Base-by-base conservation (phyloP, 768 basidiomycete species). In the Roridomyces roridus region DNA sequence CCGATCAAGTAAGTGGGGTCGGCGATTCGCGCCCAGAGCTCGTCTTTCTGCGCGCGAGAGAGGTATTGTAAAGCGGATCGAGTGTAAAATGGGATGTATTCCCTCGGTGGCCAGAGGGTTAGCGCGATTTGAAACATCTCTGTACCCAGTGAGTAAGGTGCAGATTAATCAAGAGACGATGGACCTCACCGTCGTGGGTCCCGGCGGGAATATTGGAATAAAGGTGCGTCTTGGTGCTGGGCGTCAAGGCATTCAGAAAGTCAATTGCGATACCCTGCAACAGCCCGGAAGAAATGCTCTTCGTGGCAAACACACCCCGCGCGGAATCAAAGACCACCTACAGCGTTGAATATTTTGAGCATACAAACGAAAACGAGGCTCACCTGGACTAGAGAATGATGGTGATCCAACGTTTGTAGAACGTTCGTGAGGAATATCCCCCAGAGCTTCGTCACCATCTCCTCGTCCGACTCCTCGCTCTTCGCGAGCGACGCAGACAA, bases 81-180 rank as follows among this genome's bases (percentile, higher is more conserved):
- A 24, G 53, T 43, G 46, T 60, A 60, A 17, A 60, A 56, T 15
- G 26, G 42, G 15, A 59, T 43, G 39, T 60, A 41, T 23, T 57
- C 46, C 50, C 47, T 57, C 20, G 62, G 62, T 35, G 53, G 51
- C 47, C 50, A 51, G 31, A 60, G 46, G 28, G 41, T 35, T 29
- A 64, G 55, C 11, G 60, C 24, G 23, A 64, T 44, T 25, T 57
- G 40, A 44, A 64, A 63, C 51, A 63, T 47, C 31, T 37, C 54
- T 56, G 47, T 31, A 20, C n/a, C n/a, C n/a, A 17, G n/a, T 48
- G 40, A 20, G 34, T 29, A n/a, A 18, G 39, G 40, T 46, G n/a
- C n/a, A n/a, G n/a, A n/a, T n/a, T n/a, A 55, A 39, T 41, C 36
- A 46, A 17, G 21, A 47, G 42, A 23, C 40, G 36, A 36, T 28